Evolutionary conservation across 441 rosid species (phyloP).

Genomic region (Gossypium schwendimanii): DNA sequence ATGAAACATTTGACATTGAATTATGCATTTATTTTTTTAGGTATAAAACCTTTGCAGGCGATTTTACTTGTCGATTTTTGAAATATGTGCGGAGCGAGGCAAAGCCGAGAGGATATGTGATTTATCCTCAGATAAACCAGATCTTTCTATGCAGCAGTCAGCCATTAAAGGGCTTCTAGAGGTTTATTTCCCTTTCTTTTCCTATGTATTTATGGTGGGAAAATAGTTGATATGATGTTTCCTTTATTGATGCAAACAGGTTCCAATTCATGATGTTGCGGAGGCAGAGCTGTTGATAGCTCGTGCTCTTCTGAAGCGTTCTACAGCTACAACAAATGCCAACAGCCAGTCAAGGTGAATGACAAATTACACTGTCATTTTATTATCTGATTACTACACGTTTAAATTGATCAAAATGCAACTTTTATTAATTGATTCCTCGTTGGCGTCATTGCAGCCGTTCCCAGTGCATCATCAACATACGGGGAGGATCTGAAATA

Average conservation of each 20-base stretch:
- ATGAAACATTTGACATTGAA: background rate
- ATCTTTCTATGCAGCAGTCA: slow-evolving; percentile 61
- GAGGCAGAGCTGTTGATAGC: slow-evolving; percentile 67
- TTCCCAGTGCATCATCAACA: slow-evolving; percentile 89
- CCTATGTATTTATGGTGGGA: background rate
- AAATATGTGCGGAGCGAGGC: slow-evolving; percentile 74
- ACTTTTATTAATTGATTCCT: background rate
- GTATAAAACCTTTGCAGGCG: slow-evolving; percentile 34
- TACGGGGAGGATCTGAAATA: slow-evolving; percentile 29
- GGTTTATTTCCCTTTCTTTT: slow-evolving; percentile 22
- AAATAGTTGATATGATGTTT: slow-evolving; percentile 11
- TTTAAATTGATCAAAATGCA: background rate
- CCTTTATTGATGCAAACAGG: slow-evolving; percentile 32
- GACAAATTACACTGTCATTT: background rate
- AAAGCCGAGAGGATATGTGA: slow-evolving; percentile 66
- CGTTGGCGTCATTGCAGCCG: slow-evolving; percentile 49
- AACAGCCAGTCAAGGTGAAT: slow-evolving; percentile 80
- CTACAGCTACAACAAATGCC: slow-evolving; percentile 74
- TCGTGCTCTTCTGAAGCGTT: slow-evolving; percentile 70
- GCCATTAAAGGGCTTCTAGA: slow-evolving; percentile 63
- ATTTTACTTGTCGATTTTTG: slow-evolving; percentile 68
- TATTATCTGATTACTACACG: background rate
- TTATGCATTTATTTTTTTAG: slow-evolving; percentile 5
- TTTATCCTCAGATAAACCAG: slow-evolving; percentile 58
- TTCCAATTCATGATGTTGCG: slow-evolving; percentile 38